Conservation (phyloP, 345 rosid genomes). For the Dipteronia sinensis region DNA sequence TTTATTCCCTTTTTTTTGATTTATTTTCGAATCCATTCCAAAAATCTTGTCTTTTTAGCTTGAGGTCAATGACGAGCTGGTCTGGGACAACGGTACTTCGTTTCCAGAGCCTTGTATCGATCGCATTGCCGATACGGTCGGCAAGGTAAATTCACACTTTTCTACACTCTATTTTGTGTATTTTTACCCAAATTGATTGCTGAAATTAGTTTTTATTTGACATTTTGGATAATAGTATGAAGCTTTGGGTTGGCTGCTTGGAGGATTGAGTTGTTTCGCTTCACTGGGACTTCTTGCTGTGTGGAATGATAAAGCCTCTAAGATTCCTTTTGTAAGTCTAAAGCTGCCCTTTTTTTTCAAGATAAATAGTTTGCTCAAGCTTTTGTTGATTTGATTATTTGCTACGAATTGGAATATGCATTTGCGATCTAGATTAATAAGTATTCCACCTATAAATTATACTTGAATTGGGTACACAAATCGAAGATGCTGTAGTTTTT, state of each 20-base stretch:
- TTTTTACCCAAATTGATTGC: not conserved
- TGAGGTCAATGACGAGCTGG: slow-evolving; percentile 83
- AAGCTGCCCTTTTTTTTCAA: not conserved
- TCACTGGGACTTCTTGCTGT: slow-evolving; percentile 68
- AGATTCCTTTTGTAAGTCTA: slow-evolving; percentile 73
- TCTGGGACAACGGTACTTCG: slow-evolving; percentile 94
- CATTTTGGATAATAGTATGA: slow-evolving; percentile 59
- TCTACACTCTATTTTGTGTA: not conserved
- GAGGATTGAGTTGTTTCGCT: slow-evolving; percentile 86
- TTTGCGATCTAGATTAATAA: not conserved
- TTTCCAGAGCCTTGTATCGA: slow-evolving; percentile 95
- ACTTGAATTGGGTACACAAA: not conserved
- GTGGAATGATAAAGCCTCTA: slow-evolving; percentile 95
- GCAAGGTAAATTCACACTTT: slow-evolving; percentile 52
- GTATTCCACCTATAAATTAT: not conserved
- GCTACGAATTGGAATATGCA: not conserved
- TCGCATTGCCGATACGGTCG: slow-evolving; percentile 97
- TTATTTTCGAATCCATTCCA: slow-evolving; percentile 9
- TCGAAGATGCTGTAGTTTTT: not conserved
- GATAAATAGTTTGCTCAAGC: not conserved
- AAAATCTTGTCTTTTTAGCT: slow-evolving; percentile 41
- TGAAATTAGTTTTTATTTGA: not conserved
- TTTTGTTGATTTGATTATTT: not conserved
- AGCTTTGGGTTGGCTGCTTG: slow-evolving; percentile 96
- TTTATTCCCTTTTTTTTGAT: not conserved